Percentiles rank a stretch among this genome's conserved stretches.
These are phyloP conservation scores for Calonectria naviculata DNA, from an alignment of 2,329 filamentous ascomycete species.

Conservation along the genomic window DNA sequence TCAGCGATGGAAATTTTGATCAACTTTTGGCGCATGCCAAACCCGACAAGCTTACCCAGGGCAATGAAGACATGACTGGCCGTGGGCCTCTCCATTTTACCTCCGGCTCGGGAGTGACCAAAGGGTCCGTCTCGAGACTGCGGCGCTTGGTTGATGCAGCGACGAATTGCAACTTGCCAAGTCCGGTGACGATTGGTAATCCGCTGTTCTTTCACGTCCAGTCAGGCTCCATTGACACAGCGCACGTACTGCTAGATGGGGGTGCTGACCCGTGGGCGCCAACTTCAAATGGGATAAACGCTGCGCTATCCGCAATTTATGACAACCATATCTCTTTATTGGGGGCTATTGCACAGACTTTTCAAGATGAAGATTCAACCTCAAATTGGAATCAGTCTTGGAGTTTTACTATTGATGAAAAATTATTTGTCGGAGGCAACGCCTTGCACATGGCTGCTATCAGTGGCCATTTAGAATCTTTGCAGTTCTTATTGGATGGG, in stretches of 20 bases:
- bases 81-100: neutral
- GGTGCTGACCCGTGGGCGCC: slow-evolving; percentile 15
- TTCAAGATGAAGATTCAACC: neutral
- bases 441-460: neutral
- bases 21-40: neutral
- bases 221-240: neutral
- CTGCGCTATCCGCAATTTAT: neutral
- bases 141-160: neutral
- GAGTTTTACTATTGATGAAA: too few relatives aligned
- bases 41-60: neutral
- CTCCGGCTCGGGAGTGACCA: fast-evolving
- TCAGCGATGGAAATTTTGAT: neutral
- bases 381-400: too few relatives aligned
- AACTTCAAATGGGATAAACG: neutral
- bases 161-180: neutral
- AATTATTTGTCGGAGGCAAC: neutral
- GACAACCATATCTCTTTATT: neutral
- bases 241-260: neutral
- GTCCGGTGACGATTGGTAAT: neutral
- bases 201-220: neutral
- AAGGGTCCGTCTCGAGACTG: neutral
- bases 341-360: fast-evolving
- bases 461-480: neutral
- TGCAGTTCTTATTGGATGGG: neutral
- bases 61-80: neutral